Evolutionary conservation across 73 alveolate species (phyloP), one percentile per base, ranked within the genome.

Genomic region (Tetrahymena elliotti): DNA sequence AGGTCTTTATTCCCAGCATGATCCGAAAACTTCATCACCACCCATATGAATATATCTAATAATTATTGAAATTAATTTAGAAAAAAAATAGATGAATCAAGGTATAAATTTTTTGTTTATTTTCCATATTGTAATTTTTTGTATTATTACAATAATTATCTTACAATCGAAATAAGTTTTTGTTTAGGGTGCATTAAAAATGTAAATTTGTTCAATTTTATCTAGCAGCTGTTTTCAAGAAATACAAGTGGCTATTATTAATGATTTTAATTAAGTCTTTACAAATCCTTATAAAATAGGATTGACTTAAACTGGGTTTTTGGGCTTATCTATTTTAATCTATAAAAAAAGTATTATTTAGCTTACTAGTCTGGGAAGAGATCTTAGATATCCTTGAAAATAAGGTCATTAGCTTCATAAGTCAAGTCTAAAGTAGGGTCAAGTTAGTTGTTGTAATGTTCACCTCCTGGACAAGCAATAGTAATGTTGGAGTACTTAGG

Each of bases 391-490:
- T 94, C 96, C 47, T 34, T 94, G 35, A 94, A 94, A 33, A 94
- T 94, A 3, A 93, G 84, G 20, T 94, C 96, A 12, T 83, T 41
- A 24, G 93, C 94, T 94, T 83, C 40, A 40, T 94, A 94, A 35
- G 96, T 94, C 92, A 68, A 34, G 18, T 94, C 96, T 27, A 83
- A n/a, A 37, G 96, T 94, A 34, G 96, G 96, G 84, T 94, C 96
- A 27, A 94, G 68, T 38, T 68, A 41, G 52, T 93, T 93, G 38
- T 94, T 83, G 16, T 94, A 94, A 35, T 94, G 92, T 39, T 83
- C 93, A 20, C 92, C 93, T n/a, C 54, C 93, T 6, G 93, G 93
- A 33, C 96, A 84, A 84, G 93, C 83, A 53, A 94, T 88, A 68
- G 93, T 94, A 16, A 84, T 84, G 92, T 94, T 92, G 20, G 95